Evolutionary conservation across 371 early-diverging fungal species (phyloP), one percentile per base, ranked within the genome.

Genomic region (Mucor racemosus): DNA sequence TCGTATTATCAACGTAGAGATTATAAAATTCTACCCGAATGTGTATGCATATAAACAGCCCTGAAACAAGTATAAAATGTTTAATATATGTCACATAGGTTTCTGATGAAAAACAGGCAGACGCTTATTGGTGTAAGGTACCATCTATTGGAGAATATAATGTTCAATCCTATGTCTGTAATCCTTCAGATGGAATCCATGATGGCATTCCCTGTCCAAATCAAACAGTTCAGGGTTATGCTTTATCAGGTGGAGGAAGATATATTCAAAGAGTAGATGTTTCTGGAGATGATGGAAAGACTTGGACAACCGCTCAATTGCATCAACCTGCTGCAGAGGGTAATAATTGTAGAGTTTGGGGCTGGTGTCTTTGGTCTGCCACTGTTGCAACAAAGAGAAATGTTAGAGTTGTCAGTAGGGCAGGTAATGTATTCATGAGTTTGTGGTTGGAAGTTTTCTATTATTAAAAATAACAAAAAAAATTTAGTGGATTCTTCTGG

Each of bases 181-280:
- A 76, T 9, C 89, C 89, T 34, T 71, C 81, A 7, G 76, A 75
- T 60, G 83, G 83, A 13, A 19, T 75, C 17, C 68, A 76, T 53
- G 26, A 55, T 9, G 60, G 58, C 0, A 31, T 26, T 26, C 26
- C 59, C 9, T 7, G 15, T 1, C 17, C 61, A 42, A 56, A 67
- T 1, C 60, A 61, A 38, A 39, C 53, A 34, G 76, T 79, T 0
- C 62, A 75, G 50, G 81, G 81, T 5, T 84, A 80, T 58, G 84
- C 81, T 4, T 53, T 80, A 11, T 78, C 79, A 54, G 82, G 87
- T 0, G 88, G 88, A 26, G 88, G 86, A 21, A 72, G 84, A 50
- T 74, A 74, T n/a, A 85, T 88, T 31, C 86, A 92, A 54, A 82
- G 96, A 4, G 94, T 95, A 76, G 95, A 94, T 69, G 89, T 95